Conservation (phyloP, 2,329 filamentous ascomycete species). For the Diaporthe sp. region DNA sequence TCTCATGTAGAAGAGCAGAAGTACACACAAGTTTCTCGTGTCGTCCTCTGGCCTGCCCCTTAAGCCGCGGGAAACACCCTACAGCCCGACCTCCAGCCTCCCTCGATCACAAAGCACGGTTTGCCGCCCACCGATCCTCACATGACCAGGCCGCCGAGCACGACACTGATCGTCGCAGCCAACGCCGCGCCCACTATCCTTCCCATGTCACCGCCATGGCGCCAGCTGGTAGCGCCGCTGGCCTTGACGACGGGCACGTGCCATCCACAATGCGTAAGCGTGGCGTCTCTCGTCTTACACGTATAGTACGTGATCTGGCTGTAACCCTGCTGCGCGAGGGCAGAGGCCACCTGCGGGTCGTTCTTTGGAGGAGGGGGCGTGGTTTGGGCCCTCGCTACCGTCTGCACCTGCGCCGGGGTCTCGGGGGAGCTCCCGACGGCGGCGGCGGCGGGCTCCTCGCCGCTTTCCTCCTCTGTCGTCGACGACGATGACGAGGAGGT, state of each 20-base stretch:
- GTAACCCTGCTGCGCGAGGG: constrained; percentile 46
- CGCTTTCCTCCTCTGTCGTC: neutral
- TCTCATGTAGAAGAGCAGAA: neutral
- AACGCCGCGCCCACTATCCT: neutral
- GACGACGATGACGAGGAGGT: neutral
- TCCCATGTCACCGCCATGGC: constrained; percentile 28
- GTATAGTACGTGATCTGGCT: constrained; percentile 57
- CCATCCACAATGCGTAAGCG: constrained; percentile 55
- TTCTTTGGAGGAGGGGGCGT: constrained; percentile 44
- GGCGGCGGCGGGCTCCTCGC: neutral
- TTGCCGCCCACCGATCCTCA: neutral
- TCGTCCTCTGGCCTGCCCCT: neutral
- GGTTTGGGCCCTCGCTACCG: constrained; percentile 28
- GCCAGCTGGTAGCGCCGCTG: neutral
- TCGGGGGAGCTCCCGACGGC: neutral
- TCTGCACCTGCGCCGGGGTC: neutral
- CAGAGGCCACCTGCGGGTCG: constrained; percentile 44
- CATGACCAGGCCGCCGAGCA: neutral
- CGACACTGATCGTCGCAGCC: constrained; percentile 1
- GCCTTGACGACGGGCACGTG: constrained; percentile 53
- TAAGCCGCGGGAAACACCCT: too few relatives aligned
- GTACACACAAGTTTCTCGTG: too few relatives aligned
- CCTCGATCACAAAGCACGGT: neutral
- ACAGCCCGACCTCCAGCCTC: neutral
- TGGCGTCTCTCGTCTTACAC: constrained; percentile 50